Base-by-base conservation (phyloP, 2,329 filamentous ascomycete genomes). In the Bipolaris gigantea region DNA sequence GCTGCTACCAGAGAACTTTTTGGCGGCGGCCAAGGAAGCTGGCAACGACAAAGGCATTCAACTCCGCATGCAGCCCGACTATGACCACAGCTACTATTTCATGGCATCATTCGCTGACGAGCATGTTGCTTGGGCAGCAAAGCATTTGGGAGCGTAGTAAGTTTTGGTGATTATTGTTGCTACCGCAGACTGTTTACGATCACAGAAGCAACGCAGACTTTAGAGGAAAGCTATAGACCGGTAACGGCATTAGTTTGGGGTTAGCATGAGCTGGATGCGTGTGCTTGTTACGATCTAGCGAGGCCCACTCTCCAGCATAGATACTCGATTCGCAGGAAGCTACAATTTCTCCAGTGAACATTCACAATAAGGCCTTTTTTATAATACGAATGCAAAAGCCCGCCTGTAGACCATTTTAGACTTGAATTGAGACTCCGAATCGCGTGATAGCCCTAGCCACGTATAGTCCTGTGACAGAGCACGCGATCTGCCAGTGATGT, bases 61-160 rank as follows among this genome's bases (percentile, higher is more conserved):
- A 49, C 77, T 97, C 60, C 85, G 93, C 68, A 94, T 93, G 80
- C 93, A 96, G 73, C 82, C 89, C 59, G 92, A 87, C 58, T 97
- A 99, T 72, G 94, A 99, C 75, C 94, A 99, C 78, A 96, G 91
- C 59, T 99, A 99, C 79, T 99, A 86, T 77, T 97, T 96, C 77
- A 95, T 99, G 81, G 88, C 92, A 33, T 86, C 86, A 15, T 99
- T 99, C 73, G 85, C 88, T 39, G 88, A 90, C 69, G 92, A 97
- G 66, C 94, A 99, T 76, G 83, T 97, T 63, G 87, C 90, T 67
- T 91, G 95, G 77, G 92, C 92, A 56, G 93, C 92, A 62, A 96
- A 94, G 81, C 87, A 91, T 72, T 78, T 97, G 51, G 79, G 84
- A 66, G 79, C 77, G 70, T 85, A 85, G 72, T 74, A 72, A 63